phyloP scores from a whole-genome alignment of 768 basidiomycete species.

The Kwoniella europaea region DNA sequence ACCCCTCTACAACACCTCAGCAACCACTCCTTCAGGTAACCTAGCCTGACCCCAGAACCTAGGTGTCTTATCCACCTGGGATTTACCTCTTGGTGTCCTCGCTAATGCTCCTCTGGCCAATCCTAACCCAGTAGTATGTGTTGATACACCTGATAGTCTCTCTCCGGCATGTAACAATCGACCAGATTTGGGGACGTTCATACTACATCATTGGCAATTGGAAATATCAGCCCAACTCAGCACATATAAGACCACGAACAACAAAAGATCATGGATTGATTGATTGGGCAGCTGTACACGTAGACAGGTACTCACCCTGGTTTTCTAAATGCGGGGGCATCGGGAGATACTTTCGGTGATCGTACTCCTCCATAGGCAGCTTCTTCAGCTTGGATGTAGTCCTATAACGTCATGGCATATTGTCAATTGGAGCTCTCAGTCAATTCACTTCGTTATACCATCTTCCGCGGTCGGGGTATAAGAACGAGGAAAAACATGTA shows the following conservation, averaged over 20 bases:
- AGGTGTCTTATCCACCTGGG: conserved; percentile 17
- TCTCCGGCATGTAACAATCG: conserved; percentile 24
- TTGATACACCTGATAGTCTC: conserved; percentile 25
- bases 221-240: not conserved
- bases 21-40: conserved; percentile 16
- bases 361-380: conserved; percentile 21
- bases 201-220: not conserved
- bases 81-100: conserved; percentile 7
- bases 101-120: conserved; percentile 31
- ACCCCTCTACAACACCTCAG: conserved; percentile 6
- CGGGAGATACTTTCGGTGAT: conserved; percentile 3
- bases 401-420: not conserved
- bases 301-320: conserved; percentile 11
- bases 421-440: not conserved
- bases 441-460: not conserved
- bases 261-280: not conserved
- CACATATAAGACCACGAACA: not conserved
- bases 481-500: too few relatives aligned
- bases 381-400: conserved; percentile 29
- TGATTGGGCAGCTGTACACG: too few relatives aligned
- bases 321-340: not conserved
- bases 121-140: conserved; percentile 28
- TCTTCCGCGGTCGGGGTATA: not conserved
- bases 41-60: conserved; percentile 21
- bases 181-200: conserved; percentile 16